Conservation (phyloP, 2,329 filamentous ascomycete genomes). For the Didymella sp. region DNA sequence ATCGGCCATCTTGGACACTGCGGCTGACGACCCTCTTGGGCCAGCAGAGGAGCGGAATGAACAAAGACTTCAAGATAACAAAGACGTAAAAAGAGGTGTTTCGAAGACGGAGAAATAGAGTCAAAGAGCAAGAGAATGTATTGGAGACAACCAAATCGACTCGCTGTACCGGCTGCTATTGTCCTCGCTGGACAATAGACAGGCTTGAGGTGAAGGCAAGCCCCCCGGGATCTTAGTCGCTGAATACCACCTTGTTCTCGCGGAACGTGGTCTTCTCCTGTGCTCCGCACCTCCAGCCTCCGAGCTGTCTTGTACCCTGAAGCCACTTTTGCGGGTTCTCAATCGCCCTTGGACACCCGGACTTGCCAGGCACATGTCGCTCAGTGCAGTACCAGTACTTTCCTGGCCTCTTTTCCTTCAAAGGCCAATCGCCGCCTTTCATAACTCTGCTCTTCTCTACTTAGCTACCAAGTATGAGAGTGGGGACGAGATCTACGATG, state of each 20-base stretch:
- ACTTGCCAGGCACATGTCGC: neutral
- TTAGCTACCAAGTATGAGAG: neutral
- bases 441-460: neutral
- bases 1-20: neutral
- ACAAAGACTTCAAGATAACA: constrained; percentile 6
- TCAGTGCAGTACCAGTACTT: constrained; percentile 3
- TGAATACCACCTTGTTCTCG: neutral
- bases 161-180: neutral
- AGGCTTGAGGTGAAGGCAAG: constrained; percentile 1
- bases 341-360: neutral
- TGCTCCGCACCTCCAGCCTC: neutral
- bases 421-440: neutral
- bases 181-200: neutral
- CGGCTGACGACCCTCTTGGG: neutral
- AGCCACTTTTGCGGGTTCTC: neutral
- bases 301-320: neutral
- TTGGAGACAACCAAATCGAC: neutral
- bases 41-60: neutral
- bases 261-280: neutral
- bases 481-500: neutral
- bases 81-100: neutral
- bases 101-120: neutral
- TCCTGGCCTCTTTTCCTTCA: neutral
- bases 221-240: neutral
- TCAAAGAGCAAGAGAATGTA: neutral